Percentiles rank a stretch among this genome's conserved stretches.
phyloP scores from a whole-genome alignment of 1,284 basidiomycete species.

The Apiotrichum sp. region DNA sequence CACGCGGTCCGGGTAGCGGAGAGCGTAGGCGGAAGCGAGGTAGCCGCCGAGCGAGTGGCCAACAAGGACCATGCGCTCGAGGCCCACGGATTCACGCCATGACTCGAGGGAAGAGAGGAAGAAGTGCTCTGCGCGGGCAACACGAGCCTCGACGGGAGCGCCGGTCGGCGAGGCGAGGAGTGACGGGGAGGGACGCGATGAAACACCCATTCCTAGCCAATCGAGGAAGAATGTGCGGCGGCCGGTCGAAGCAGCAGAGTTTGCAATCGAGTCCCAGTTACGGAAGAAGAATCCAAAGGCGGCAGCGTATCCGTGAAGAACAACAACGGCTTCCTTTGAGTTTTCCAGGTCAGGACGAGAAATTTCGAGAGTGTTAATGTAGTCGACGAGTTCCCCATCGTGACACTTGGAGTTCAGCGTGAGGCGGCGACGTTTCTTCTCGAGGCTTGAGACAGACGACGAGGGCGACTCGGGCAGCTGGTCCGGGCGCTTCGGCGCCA shows the following conservation, averaged over 20 bases:
- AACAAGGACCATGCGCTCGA: conserved; percentile 83
- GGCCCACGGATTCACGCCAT: conserved; percentile 72
- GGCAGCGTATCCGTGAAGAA: conserved; percentile 89
- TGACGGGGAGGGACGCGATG: conserved; percentile 56
- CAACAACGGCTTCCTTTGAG: conserved; percentile 58
- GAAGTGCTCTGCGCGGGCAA: conserved; percentile 75
- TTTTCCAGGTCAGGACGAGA: conserved; percentile 52
- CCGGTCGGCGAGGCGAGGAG: conserved; percentile 33
- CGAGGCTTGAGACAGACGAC: background rate
- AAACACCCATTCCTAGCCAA: conserved; percentile 96
- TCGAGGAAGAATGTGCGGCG: conserved; percentile 78
- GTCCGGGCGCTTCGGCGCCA: conserved; percentile 32
- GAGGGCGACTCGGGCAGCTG: conserved; percentile 1
- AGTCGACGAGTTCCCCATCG: conserved; percentile 51
- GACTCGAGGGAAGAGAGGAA: conserved; percentile 87
- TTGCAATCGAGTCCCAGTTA: conserved; percentile 55
- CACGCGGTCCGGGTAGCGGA: conserved; percentile 63
- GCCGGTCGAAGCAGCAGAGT: conserved; percentile 45
- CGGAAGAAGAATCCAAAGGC: conserved; percentile 59
- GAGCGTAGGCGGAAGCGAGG: conserved; percentile 77
- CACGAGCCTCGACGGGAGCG: conserved; percentile 40
- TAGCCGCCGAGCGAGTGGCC: conserved; percentile 82
- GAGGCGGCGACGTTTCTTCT: conserved; percentile 14
- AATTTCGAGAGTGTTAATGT: conserved; percentile 79
- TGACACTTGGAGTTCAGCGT: conserved; percentile 1